Evolutionary conservation across 768 basidiomycete species (phyloP).

Genomic region (Suillus subalutaceus): DNA sequence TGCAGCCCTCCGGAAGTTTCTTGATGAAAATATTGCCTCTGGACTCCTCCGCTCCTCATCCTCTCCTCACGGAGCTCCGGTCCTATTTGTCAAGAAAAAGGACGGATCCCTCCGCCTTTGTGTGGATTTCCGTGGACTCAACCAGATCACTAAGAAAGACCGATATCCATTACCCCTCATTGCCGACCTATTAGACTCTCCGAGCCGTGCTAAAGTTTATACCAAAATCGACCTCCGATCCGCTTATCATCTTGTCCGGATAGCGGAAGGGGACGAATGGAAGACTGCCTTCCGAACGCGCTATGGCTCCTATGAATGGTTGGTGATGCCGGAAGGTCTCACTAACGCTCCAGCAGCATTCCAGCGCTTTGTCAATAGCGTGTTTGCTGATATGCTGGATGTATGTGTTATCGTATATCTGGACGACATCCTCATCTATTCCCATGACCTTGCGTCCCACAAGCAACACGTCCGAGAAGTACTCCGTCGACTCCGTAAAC

Average conservation of each 20-base stretch:
- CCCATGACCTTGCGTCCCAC: neutral
- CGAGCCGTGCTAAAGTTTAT: no score
- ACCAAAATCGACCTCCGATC: no score
- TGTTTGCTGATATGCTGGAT: neutral
- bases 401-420: neutral
- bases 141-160: no score
- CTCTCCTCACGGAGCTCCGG: no score
- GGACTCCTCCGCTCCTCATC: no score
- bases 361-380: neutral
- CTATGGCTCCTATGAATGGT: neutral
- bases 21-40: no score
- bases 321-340: neutral
- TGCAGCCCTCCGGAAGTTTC: no score
- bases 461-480: neutral
- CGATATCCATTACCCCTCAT: no score
- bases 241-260: neutral
- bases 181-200: no score
- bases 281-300: neutral
- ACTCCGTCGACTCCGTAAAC: accelerated
- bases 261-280: neutral
- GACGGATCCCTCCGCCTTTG: no score
- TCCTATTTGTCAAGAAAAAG: no score
- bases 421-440: neutral
- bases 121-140: no score
- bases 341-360: neutral